Evolutionary conservation across 495 filamentous ascomycete genomes (phyloP), one percentile per base, ranked within the genome.

Genomic region (Cercophora scortea): DNA sequence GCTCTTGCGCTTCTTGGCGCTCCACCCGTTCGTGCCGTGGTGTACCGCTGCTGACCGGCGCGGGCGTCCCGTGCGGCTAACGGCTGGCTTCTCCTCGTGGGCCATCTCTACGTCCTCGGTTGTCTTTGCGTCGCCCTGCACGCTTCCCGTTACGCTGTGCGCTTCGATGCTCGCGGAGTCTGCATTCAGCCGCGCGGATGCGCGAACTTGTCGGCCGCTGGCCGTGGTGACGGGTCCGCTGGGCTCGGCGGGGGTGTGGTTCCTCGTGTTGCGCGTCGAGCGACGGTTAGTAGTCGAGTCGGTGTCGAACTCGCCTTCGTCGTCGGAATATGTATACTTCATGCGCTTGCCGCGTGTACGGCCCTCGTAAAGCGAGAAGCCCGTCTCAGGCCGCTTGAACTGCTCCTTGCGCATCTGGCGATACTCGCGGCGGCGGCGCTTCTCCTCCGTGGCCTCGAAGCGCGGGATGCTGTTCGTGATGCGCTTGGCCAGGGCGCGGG

Each of bases 381-480:
- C 90, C 25, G 86, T 85, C 58, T 95, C 90, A 4, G 91, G 90
- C 12, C 92, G 85, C 48, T 82, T 77, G 68, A 97, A 98, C 51
- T 86, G 84, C 45, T 89, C 87, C 64, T 95, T 94, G 50, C 89
- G 86, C 52, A 80, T 79, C 62, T 87, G 77, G 19, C 93, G 85
- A 60, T 98, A 96, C 61, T 98, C 94, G 33, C 93, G 85, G 15
- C 90, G 87, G 62, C 84, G 89, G 40, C 93, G 88, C 79, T 95
- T 96, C 87, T 94, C 89, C 70, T 97, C 92, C 32, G 88, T 88
- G 19, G 88, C 88, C 65, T 97, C 93, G 60, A 98, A 96, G n/a
- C 89, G 82, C 33, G 92, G 89, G 42, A 97, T 86, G 6, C 89
- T 89, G 56, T 77, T 75, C n/a, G 72, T 62, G 52, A 98, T 96